Evolutionary conservation across 306 rosid genomes (phyloP).

Genomic region (Lathyrus sativus): DNA sequence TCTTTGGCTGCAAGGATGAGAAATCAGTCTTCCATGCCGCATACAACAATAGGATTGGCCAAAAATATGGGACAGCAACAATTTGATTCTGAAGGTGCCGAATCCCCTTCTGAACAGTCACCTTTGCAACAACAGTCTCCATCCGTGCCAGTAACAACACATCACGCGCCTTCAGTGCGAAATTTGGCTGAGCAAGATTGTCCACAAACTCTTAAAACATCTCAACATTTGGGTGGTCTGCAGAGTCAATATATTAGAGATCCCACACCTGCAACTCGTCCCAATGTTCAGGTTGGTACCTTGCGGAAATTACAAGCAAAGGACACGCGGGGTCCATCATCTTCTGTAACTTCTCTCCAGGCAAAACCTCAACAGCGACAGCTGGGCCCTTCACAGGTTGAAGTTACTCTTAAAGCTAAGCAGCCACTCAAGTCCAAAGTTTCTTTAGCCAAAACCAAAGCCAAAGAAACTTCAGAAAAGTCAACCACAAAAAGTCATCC

Average conservation of each 20-base stretch:
- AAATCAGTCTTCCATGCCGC: constrained; percentile 47
- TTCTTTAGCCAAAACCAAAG: constrained; percentile 51
- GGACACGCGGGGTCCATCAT: constrained; percentile 52
- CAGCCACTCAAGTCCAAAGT: constrained; percentile 42
- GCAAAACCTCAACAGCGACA: constrained; percentile 46
- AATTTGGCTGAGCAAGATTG: constrained; percentile 52
- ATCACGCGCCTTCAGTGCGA: constrained; percentile 51
- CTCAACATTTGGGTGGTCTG: constrained; percentile 53
- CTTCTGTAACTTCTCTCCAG: constrained; percentile 48
- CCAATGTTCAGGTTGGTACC: constrained; percentile 47
- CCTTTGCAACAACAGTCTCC: constrained; percentile 57
- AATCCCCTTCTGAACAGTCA: constrained; percentile 65
- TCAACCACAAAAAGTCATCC: constrained; percentile 64
- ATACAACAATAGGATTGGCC: constrained; percentile 45
- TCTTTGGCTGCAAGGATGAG: constrained; percentile 51
- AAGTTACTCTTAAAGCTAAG: constrained; percentile 47
- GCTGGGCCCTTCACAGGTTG: constrained; percentile 48
- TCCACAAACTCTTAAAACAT: constrained; percentile 42
- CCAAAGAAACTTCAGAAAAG: constrained; percentile 54
- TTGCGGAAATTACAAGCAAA: constrained; percentile 52
- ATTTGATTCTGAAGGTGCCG: constrained; percentile 49
- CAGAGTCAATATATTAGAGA: constrained; percentile 56
- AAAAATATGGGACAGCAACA: constrained; percentile 54
- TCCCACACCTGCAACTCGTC: constrained; percentile 41
- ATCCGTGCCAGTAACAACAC: constrained; percentile 45